These are phyloP conservation scores for Blechomonas ayalai DNA, from an alignment of 208 protist species.

Conservation along the genomic window DNA sequence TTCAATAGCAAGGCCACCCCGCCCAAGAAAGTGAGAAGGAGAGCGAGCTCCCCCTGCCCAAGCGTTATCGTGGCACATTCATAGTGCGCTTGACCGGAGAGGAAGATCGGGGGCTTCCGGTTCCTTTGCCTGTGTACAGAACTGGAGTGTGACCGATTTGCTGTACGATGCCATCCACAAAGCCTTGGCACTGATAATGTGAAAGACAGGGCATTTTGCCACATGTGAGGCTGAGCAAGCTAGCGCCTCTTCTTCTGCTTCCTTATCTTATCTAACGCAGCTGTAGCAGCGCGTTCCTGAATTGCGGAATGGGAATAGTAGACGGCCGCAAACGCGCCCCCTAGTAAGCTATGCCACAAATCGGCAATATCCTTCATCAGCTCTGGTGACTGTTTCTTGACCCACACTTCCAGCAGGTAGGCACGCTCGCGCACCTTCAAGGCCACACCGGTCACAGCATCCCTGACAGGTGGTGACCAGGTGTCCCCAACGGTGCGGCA, in stretches of 20 bases:
- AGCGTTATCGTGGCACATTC: too few species aligned
- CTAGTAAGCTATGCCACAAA: slow-evolving; percentile 48
- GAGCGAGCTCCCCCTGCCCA: too few species aligned
- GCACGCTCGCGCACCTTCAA: slow-evolving; percentile 69
- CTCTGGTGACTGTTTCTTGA: slow-evolving; percentile 50
- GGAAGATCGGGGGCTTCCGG: too few species aligned
- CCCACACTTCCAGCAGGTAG: slow-evolving; percentile 80
- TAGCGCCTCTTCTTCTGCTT: slow-evolving; percentile 23
- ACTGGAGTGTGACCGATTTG: too few species aligned
- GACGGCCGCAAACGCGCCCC: slow-evolving; percentile 29
- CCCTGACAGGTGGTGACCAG: slow-evolving; percentile 57
- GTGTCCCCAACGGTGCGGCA: slow-evolving; percentile 77
- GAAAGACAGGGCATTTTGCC: too few species aligned
- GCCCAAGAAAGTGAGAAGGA: too few species aligned
- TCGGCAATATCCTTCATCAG: slow-evolving; percentile 59
- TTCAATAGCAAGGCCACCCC: too few species aligned
- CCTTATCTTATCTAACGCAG: slow-evolving; percentile 40
- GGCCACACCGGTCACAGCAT: slow-evolving; percentile 72
- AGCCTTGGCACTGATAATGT: too few species aligned
- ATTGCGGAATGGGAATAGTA: slow-evolving; percentile 59
- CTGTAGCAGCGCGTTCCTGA: slow-evolving; percentile 37
- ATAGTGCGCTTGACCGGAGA: too few species aligned
- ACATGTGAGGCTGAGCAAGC: too few species aligned
- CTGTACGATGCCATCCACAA: too few species aligned
- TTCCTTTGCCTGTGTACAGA: too few species aligned